phyloP scores from a whole-genome alignment of 2,329 filamentous ascomycete species.

The Pyricularia sp. region DNA sequence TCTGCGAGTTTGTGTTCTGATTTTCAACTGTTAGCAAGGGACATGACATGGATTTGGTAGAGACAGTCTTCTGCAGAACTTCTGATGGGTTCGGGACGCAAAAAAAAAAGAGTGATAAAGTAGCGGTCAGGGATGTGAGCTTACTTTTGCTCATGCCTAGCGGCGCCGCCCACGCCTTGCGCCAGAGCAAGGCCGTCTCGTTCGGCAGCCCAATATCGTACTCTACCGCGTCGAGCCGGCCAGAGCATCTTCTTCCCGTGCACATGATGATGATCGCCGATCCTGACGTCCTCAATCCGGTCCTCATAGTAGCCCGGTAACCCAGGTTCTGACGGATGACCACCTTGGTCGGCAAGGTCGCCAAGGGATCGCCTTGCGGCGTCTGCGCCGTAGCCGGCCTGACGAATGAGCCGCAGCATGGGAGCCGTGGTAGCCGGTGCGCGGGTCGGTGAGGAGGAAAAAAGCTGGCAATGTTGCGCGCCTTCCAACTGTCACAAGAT shows the following conservation, averaged over 20 bases:
- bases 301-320: background rate
- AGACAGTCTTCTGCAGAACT: background rate
- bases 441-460: too few species aligned
- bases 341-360: too few species aligned
- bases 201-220: background rate
- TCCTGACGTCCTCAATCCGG: too few species aligned
- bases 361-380: background rate
- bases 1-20: background rate
- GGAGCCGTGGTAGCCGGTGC: background rate
- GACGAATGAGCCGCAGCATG: background rate
- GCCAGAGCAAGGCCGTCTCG: background rate
- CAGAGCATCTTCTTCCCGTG: background rate
- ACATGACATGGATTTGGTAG: background rate
- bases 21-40: background rate
- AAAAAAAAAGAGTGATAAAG: background rate
- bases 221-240: background rate
- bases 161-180: too few species aligned
- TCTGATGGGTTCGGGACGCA: background rate
- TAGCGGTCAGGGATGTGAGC: background rate
- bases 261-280: background rate
- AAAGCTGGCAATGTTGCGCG: too few species aligned
- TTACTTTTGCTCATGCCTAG: background rate
- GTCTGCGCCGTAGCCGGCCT: background rate
- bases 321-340: background rate
- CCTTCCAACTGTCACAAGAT: background rate